Percentiles rank a stretch among this genome's conserved stretches.
phyloP scores from a whole-genome alignment of 2,329 filamentous ascomycete species.

The Escovopsis weberi region DNA sequence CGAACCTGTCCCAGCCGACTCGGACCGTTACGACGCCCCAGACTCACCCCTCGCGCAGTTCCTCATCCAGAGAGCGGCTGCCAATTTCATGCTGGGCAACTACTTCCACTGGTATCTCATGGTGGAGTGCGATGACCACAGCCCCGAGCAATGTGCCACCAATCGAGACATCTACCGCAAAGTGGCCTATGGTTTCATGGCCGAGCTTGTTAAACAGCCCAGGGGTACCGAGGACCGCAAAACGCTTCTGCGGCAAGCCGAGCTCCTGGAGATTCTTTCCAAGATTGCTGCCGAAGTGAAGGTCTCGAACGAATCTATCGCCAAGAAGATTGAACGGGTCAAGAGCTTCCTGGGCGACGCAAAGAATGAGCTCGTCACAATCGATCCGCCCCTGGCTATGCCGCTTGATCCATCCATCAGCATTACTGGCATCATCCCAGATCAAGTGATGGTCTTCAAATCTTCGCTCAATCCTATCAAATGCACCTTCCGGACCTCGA shows the following conservation, averaged over 20 bases:
- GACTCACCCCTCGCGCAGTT: conserved; percentile 84
- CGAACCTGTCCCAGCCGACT: conserved; percentile 56
- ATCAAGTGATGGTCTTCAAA: conserved; percentile 87
- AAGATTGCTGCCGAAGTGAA: conserved; percentile 85
- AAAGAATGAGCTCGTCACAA: conserved; percentile 71
- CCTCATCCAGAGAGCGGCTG: conserved; percentile 72
- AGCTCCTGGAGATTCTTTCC: conserved; percentile 73
- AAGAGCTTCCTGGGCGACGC: conserved; percentile 77
- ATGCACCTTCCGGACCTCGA: conserved; percentile 72
- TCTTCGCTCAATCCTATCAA: conserved; percentile 86
- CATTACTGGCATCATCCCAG: conserved; percentile 65
- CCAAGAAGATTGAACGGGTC: conserved; percentile 67
- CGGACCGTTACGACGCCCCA: conserved; percentile 40
- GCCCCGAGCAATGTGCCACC: conserved; percentile 56
- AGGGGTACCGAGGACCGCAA: conserved; percentile 61
- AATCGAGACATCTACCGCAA: conserved; percentile 81
- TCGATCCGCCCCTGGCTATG: conserved; percentile 76
- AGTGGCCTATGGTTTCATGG: conserved; percentile 94
- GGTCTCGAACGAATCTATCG: conserved; percentile 60
- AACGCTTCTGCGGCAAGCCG: conserved; percentile 70
- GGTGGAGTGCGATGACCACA: conserved; percentile 86
- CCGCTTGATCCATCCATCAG: conserved; percentile 75
- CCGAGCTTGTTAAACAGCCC: conserved; percentile 58
- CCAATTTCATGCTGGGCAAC: conserved; percentile 83
- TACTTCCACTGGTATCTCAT: conserved; percentile 98